Evolutionary conservation across 805 yeast species (phyloP).

Genomic region (Vanderwaltozyma verrucispora): DNA sequence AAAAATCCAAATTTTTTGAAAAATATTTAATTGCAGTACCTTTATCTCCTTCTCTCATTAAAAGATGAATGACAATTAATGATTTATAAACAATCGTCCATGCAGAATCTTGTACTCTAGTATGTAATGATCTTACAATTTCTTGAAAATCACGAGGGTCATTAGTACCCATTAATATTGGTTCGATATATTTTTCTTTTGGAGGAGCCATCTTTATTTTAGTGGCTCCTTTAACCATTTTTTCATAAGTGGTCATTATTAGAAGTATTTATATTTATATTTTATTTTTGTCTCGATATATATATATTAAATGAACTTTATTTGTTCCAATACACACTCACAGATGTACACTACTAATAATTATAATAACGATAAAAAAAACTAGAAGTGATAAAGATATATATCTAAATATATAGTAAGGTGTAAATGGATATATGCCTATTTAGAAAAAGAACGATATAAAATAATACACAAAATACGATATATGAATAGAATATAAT

Average conservation of each 20-base stretch:
- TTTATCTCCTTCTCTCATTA: conserved; percentile 85
- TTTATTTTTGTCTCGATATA: neutral
- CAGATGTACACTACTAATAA: too few relatives aligned
- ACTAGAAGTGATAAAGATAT: too few relatives aligned
- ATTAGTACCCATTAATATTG: conserved; percentile 51
- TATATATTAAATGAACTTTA: too few relatives aligned
- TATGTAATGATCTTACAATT: conserved; percentile 54
- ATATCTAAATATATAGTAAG: too few relatives aligned
- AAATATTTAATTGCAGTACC: conserved; percentile 61
- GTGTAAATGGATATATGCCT: too few relatives aligned
- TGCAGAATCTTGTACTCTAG: conserved; percentile 63
- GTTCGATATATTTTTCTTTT: conserved; percentile 90
- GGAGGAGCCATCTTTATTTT: conserved; percentile 92
- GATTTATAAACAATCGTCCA: conserved; percentile 91
- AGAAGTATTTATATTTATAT: too few relatives aligned
- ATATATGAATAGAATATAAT: too few relatives aligned
- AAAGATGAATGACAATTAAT: conserved; percentile 72
- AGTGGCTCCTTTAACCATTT: conserved; percentile 70
- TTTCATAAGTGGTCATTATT: conserved; percentile 40
- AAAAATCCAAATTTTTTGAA: conserved; percentile 39
- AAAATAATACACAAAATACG: too few relatives aligned
- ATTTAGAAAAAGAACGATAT: too few relatives aligned
- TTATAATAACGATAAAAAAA: too few relatives aligned
- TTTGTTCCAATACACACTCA: too few relatives aligned
- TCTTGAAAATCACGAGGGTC: conserved; percentile 42